Evolutionary conservation across 495 filamentous ascomycete species (phyloP), one percentile per base, ranked within the genome.

Genomic region (Penicillium chermesinum): DNA sequence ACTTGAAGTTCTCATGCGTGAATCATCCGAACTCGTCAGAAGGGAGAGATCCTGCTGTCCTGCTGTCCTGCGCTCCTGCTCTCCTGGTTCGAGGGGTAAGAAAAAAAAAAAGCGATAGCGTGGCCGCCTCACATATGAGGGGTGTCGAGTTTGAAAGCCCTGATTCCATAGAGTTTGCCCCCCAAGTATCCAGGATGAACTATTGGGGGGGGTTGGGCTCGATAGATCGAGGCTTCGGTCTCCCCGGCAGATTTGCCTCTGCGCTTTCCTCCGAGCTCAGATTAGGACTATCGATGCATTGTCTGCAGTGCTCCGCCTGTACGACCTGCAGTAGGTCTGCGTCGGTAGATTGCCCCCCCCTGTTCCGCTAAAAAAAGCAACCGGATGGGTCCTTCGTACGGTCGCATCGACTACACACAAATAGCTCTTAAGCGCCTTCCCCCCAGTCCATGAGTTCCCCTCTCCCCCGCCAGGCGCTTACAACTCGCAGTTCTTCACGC

Each of bases 61-160:
- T 14, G n/a, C 7, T 33, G n/a, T 17, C 17, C 9, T 40, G 38
- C 14, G 35, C 8, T 22, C 22, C 3, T 14, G n/a, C 7, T 33
- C 21, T 17, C 17, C 9, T 40, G 38, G 38, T 18, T 20, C 7
- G 38, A 19, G 13, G 38, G 15, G 9, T 13, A 16, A 40, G n/a
- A n/a, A n/a, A n/a, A 33, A 33, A 7, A 6, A 38, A 38, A 6
- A 15, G 7, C 34, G 50, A 53, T 59, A 56, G 53, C 53, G 33
- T 36, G 38, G 22, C 18, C 33, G 40, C 55, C 58, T 61, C 55
- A 44, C 58, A 61, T 61, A 37, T 40, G 38, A 58, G 58, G 41
- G 14, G 38, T 39, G 40, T 62, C 56, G 51, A 42, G 44, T 44
- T 46, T 25, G 16, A 12, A n/a, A 5, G 15, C 15, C 38, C 20